Evolutionary conservation across 2,329 filamentous ascomycete genomes (phyloP), one percentile per base, ranked within the genome.

Genomic region (Pseudogymnoascus sp.): DNA sequence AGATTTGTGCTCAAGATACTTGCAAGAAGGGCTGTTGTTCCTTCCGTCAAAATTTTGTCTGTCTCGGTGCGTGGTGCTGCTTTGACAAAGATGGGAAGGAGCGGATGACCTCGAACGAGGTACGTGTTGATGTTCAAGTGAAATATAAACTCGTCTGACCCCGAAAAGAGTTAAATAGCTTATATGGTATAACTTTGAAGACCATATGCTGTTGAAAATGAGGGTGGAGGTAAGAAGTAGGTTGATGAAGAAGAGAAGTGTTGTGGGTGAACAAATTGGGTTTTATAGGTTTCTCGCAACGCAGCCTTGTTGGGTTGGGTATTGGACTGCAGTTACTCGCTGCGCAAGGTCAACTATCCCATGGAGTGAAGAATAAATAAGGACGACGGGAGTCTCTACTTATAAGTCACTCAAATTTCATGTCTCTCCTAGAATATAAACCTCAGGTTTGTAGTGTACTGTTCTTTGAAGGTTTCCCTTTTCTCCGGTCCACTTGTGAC

Each of bases 91-190:
- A 55, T 35, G 35, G 48, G 48, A 55, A 55, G 48, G 48, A 35
- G 48, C 48, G 48, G 48, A 55, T 33, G 48, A n/a, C 48, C 48
- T 55, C 29, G 29, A 10, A 33, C 15, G 29, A 55, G 48, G 48
- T 55, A 55, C 9, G 29, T 55, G 48, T 3, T 55, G 44, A 31
- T 33, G 44, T 33, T 33, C 21, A 55, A 55, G 29, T 55, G 48
- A 55, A 55, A 55, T 55, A 55, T 55, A 55, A 55, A 55, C 48
- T 55, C 7, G 48, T 33, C 33, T 33, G 48, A 55, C 48, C 17
- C 44, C 2, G 29, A 55, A 55, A 29, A 21, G 48, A 55, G 48
- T 55, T 55, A 55, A 55, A 55, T 55, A 55, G 48, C 48, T 33
- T 55, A 55, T 35, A 55, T 55, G 15, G 31, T 55, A 55, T 55